These are phyloP conservation scores for Hypomyces perniciosus DNA, from an alignment of 2,329 filamentous ascomycete genomes.

Conservation along the genomic window DNA sequence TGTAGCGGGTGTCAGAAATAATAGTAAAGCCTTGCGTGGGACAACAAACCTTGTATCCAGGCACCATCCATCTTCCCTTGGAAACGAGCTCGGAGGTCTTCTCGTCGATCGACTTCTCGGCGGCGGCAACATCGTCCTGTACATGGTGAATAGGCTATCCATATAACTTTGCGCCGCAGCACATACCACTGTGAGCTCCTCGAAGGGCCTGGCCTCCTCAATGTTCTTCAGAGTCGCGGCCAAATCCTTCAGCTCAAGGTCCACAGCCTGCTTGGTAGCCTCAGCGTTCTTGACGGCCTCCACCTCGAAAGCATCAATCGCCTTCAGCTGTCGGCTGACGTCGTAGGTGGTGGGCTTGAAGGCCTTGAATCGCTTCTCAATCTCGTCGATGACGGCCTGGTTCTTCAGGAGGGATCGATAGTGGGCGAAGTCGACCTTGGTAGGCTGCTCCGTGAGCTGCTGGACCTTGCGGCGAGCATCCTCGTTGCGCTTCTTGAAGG, in stretches of 20 bases:
- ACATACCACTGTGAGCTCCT: conserved; percentile 95
- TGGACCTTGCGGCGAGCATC: conserved; percentile 92
- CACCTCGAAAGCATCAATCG: conserved; percentile 95
- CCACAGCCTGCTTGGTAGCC: conserved; percentile 93
- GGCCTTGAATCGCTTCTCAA: conserved; percentile 86
- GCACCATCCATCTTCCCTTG: conserved; percentile 97
- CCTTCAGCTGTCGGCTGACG: conserved; percentile 88
- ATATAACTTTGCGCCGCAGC: background rate
- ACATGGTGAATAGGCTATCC: conserved; percentile 21
- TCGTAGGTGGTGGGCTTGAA: conserved; percentile 96
- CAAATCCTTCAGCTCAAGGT: conserved; percentile 88
- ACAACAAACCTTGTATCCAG: conserved; percentile 88
- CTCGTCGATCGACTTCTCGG: conserved; percentile 95
- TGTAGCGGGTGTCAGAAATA: conserved; percentile 47
- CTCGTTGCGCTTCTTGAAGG: conserved; percentile 99
- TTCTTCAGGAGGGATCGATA: conserved; percentile 95
- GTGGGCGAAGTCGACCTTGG: conserved; percentile 84
- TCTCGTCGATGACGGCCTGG: conserved; percentile 89
- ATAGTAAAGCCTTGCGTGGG: background rate
- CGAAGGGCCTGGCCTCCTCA: conserved; percentile 89
- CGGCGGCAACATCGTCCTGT: conserved; percentile 89
- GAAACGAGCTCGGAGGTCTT: conserved; percentile 91
- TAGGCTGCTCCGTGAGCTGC: conserved; percentile 74
- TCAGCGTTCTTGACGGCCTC: conserved; percentile 96
- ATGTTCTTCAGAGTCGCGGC: conserved; percentile 96